Evolutionary conservation across 169 alveolate genomes (phyloP).

Genomic region (Plasmodium reichenowi): DNA sequence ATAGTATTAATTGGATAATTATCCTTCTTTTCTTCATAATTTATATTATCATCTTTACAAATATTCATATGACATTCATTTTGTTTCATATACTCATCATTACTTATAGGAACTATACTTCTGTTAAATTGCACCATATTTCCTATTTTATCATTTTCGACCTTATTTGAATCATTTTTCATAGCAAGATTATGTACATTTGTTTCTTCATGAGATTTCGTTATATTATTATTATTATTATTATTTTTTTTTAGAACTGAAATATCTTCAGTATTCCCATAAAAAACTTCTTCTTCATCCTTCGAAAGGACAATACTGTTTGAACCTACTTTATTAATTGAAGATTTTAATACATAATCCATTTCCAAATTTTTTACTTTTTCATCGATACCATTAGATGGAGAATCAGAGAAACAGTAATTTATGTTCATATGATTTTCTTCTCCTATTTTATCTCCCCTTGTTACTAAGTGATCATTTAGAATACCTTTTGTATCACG

Average conservation of each 20-base stretch:
- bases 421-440: slow-evolving; percentile 19
- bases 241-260: too few species aligned
- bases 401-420: background rate
- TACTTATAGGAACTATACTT: background rate
- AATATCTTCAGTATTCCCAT: too few species aligned
- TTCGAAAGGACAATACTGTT: too few species aligned
- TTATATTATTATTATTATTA: too few species aligned
- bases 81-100: slow-evolving; percentile 6
- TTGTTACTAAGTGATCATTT: slow-evolving; percentile 14
- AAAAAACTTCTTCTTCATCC: too few species aligned
- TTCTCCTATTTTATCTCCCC: background rate
- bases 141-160: slow-evolving; percentile 10
- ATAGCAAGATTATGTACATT: too few species aligned
- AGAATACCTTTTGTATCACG: slow-evolving; percentile 47
- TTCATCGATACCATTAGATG: background rate
- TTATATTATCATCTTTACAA: slow-evolving; percentile 22
- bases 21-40: background rate
- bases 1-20: slow-evolving; percentile 8
- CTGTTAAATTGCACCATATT: slow-evolving; percentile 15
- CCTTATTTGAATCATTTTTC: background rate
- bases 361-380: slow-evolving; percentile 7
- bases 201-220: too few species aligned
- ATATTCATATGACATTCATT: slow-evolving; percentile 9
- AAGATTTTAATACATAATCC: background rate
- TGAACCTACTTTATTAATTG: too few species aligned